Percentiles rank a stretch among this genome's conserved stretches.
phyloP scores from a whole-genome alignment of 495 filamentous ascomycete species.

The Penicillium lividum region DNA sequence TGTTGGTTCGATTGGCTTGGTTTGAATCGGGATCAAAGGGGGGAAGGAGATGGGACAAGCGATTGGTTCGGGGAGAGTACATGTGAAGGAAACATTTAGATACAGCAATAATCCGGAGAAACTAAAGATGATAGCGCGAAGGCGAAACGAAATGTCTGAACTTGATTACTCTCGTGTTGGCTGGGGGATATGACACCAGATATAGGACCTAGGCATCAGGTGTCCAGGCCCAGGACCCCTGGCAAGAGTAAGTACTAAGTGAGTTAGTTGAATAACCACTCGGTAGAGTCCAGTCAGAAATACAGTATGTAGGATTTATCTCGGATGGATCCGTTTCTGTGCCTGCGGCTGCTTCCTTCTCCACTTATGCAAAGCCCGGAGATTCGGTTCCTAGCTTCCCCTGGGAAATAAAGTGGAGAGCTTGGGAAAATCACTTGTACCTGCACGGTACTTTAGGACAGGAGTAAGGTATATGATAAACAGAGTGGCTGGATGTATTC shows the following conservation, averaged over 20 bases:
- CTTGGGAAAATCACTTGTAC: neutral
- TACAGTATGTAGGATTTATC: neutral
- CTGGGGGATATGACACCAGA: neutral
- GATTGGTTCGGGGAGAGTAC: conserved; percentile 13
- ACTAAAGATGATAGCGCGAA: neutral
- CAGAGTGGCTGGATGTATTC: neutral
- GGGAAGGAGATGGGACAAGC: conserved; percentile 1
- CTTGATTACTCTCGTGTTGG: conserved; percentile 19
- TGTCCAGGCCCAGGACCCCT: conserved; percentile 16
- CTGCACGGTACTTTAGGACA: conserved; percentile 17
- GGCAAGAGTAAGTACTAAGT: neutral
- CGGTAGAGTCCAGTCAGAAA: too few relatives aligned
- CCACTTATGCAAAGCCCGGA: conserved; percentile 28
- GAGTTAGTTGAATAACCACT: too few relatives aligned
- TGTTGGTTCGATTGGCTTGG: conserved; percentile 16
- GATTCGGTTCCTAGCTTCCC: conserved; percentile 28
- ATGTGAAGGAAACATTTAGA: neutral
- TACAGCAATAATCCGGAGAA: neutral
- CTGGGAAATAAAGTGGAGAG: neutral
- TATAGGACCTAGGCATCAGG: conserved; percentile 29
- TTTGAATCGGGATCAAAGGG: conserved; percentile 12
- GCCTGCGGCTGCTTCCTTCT: conserved; percentile 33
- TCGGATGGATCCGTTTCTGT: conserved; percentile 35
- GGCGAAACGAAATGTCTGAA: conserved; percentile 20
- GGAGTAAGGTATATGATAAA: neutral